Conservation (phyloP, 495 filamentous ascomycete species). For the Trypethelium eluteriae region DNA sequence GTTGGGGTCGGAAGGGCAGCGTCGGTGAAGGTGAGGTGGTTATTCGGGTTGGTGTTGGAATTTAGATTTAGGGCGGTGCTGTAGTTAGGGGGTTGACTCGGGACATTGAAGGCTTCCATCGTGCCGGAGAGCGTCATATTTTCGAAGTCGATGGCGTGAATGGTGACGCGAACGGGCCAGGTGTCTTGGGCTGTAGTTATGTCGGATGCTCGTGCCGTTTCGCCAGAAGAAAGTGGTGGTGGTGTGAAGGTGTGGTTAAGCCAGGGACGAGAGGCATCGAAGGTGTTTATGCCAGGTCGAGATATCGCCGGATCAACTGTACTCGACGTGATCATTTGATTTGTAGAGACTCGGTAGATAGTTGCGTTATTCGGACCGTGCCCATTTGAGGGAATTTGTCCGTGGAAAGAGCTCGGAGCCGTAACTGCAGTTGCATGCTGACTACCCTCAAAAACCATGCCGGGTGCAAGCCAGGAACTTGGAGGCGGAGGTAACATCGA, state of each 20-base stretch:
- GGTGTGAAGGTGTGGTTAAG: slow-evolving; percentile 26
- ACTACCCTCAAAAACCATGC: slow-evolving; percentile 55
- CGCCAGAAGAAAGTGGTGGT: slow-evolving; percentile 12
- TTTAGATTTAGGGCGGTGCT: slow-evolving; percentile 9
- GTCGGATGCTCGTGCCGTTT: slow-evolving; percentile 1
- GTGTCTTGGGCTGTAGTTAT: slow-evolving; percentile 42
- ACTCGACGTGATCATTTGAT: slow-evolving; percentile 23
- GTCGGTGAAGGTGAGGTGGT: neutral
- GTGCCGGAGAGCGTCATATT: slow-evolving; percentile 63
- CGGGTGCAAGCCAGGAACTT: slow-evolving; percentile 60
- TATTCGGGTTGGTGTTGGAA: slow-evolving; percentile 21
- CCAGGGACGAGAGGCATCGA: slow-evolving; percentile 33
- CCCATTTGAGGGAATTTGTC: neutral
- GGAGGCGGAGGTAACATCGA: slow-evolving; percentile 48
- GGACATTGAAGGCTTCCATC: slow-evolving; percentile 76
- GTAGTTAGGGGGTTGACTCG: slow-evolving; percentile 31
- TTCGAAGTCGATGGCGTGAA: slow-evolving; percentile 58
- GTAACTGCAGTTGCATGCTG: slow-evolving; percentile 43
- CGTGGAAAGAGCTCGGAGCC: slow-evolving; percentile 15
- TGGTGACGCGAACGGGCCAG: slow-evolving; percentile 67
- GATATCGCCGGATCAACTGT: slow-evolving; percentile 22
- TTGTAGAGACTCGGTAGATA: slow-evolving; percentile 26
- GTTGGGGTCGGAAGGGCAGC: neutral
- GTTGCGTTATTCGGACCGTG: slow-evolving; percentile 18
- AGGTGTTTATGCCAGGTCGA: slow-evolving; percentile 5